Percentiles rank a stretch among this genome's conserved stretches.
Evolutionary conservation across 2,329 filamentous ascomycete genomes (phyloP).

Genomic region (Xylariaceae sp.): DNA sequence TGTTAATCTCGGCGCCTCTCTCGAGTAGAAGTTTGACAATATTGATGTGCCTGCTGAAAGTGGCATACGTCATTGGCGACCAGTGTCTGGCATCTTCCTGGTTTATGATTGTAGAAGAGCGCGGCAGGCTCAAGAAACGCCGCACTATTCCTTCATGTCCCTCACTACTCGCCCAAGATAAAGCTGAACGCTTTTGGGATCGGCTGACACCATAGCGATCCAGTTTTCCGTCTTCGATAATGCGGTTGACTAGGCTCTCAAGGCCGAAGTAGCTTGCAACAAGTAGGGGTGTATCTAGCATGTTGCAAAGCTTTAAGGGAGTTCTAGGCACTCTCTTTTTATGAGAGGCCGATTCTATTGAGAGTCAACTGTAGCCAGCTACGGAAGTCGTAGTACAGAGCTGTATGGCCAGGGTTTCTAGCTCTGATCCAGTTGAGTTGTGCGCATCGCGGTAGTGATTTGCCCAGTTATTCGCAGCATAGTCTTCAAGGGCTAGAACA

Average conservation of each 20-base stretch:
- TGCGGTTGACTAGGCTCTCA: neutral
- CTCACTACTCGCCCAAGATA: conserved; percentile 9
- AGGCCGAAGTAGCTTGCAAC: conserved; percentile 14
- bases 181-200: conserved; percentile 2
- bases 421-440: neutral
- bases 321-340: neutral
- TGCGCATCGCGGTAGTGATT: conserved; percentile 6
- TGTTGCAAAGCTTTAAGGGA: conserved; percentile 1
- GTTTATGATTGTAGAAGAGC: neutral
- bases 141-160: conserved; percentile 2
- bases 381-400: neutral
- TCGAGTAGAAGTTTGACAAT: neutral
- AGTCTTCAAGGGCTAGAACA: conserved; percentile 4
- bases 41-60: too few species aligned
- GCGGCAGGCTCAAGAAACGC: neutral
- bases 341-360: conserved; percentile 1
- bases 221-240: neutral
- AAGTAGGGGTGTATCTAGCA: too few species aligned
- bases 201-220: neutral
- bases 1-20: neutral
- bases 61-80: too few species aligned
- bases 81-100: too few species aligned
- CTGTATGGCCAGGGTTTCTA: neutral
- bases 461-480: conserved; percentile 10
- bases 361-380: conserved; percentile 3